Percentiles rank a stretch among this genome's conserved stretches.
Evolutionary conservation across 176 grass and related monocot species (phyloP).

Genomic region (Ensete glaucum): DNA sequence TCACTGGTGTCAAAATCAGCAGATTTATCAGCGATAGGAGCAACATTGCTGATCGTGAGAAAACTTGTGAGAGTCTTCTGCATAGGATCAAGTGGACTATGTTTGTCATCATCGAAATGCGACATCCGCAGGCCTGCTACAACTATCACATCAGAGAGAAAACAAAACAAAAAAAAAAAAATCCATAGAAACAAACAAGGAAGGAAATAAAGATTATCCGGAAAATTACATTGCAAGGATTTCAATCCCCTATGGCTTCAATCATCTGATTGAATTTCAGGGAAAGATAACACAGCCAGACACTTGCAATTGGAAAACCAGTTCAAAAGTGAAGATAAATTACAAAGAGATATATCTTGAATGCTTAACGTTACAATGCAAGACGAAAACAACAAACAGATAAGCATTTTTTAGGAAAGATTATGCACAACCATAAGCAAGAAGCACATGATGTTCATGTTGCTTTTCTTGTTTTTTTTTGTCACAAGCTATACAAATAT

Average conservation of each 20-base stretch:
- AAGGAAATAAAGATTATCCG: neutral
- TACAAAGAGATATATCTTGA: neutral
- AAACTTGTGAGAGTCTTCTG: conserved; percentile 72
- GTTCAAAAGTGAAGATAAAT: neutral
- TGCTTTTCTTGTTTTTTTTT: no score
- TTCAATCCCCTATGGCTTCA: neutral
- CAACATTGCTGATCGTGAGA: conserved; percentile 24
- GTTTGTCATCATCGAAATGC: conserved; percentile 60
- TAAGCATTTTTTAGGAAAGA: neutral
- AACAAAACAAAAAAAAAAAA: conserved; percentile 24
- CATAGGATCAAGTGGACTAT: conserved; percentile 32
- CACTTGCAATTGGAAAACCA: neutral
- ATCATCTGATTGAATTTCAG: neutral
- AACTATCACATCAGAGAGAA: conserved; percentile 18
- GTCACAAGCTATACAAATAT: no score
- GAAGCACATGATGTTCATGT: no score
- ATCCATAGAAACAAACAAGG: neutral
- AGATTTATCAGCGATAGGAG: conserved; percentile 19
- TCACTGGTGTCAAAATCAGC: conserved; percentile 9
- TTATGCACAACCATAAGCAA: no score
- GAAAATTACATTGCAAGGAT: neutral
- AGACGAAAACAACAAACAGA: neutral
- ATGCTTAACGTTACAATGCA: neutral
- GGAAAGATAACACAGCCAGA: neutral
- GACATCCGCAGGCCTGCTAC: conserved; percentile 72